Conservation (phyloP, 2,329 filamentous ascomycete genomes). For the Penicillium sp. region DNA sequence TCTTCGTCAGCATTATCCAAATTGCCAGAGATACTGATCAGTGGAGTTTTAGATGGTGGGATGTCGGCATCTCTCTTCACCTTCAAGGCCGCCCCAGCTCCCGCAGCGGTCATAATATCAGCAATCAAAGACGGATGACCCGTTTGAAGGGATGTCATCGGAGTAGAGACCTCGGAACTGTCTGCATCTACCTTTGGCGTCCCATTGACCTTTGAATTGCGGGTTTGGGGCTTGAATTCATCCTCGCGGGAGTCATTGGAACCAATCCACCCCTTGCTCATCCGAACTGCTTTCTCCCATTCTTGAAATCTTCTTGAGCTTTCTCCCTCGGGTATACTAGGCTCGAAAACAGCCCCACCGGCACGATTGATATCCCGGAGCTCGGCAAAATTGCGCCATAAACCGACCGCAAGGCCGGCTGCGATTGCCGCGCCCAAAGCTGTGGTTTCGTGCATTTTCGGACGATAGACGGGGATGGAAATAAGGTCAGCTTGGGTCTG, state of each 20-base stretch:
- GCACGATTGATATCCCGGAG: constrained; percentile 65
- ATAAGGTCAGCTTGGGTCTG: constrained; percentile 78
- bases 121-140: constrained; percentile 3
- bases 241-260: not conserved
- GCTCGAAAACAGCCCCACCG: constrained; percentile 65
- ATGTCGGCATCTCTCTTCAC: constrained; percentile 15
- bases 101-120: constrained; percentile 8
- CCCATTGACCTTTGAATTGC: not conserved
- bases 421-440: constrained; percentile 83
- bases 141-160: not conserved
- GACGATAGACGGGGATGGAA: constrained; percentile 74
- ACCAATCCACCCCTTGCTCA: constrained; percentile 62
- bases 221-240: not conserved
- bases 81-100: constrained; percentile 3
- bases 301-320: constrained; percentile 56
- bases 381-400: constrained; percentile 71
- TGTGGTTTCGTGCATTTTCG: constrained; percentile 84
- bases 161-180: not conserved
- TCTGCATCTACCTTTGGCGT: not conserved
- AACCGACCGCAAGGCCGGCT: constrained; percentile 72
- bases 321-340: constrained; percentile 51
- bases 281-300: constrained; percentile 69
- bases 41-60: constrained; percentile 10
- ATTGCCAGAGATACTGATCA: constrained; percentile 23
- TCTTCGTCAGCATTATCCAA: constrained; percentile 34